A percentile compares a stretch with the other conserved stretches of the same genome.
phyloP scores from a whole-genome alignment of 106 monocot species.

The Apostasia ramifera region DNA sequence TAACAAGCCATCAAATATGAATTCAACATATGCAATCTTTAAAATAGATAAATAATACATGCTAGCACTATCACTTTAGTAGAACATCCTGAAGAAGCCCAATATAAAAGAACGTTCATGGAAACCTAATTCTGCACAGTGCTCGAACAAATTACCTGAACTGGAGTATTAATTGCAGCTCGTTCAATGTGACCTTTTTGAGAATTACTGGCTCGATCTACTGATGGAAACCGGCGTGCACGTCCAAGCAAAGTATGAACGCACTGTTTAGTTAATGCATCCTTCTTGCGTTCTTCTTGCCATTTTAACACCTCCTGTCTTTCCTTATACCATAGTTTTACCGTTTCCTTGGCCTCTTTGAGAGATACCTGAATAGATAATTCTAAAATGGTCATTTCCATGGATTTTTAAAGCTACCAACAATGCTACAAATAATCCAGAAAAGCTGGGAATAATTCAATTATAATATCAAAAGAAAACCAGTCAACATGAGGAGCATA shows the following conservation, averaged over 20 bases:
- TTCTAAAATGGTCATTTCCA: background rate
- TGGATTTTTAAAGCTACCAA: background rate
- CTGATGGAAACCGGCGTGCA: constrained; percentile 65
- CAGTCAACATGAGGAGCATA: too few relatives aligned
- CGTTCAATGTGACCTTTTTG: constrained; percentile 87
- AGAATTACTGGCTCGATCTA: constrained; percentile 28
- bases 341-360: constrained; percentile 78
- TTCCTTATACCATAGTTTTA: constrained; percentile 78
- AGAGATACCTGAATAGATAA: constrained; percentile 57
- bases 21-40: too few relatives aligned
- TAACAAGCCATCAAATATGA: too few relatives aligned
- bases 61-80: too few relatives aligned
- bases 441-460: background rate
- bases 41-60: too few relatives aligned
- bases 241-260: constrained; percentile 83
- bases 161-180: constrained; percentile 98
- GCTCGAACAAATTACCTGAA: constrained; percentile 47
- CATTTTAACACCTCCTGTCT: constrained; percentile 75
- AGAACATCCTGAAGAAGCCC: too few relatives aligned
- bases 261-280: constrained; percentile 26
- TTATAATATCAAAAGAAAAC: too few relatives aligned
- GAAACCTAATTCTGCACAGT: background rate
- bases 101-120: too few relatives aligned
- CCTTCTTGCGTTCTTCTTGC: constrained; percentile 67
- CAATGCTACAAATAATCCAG: background rate